Evolutionary conservation across 192 early-diverging fungal species (phyloP), one percentile per base, ranked within the genome.

Genomic region (Linnemannia exigua): DNA sequence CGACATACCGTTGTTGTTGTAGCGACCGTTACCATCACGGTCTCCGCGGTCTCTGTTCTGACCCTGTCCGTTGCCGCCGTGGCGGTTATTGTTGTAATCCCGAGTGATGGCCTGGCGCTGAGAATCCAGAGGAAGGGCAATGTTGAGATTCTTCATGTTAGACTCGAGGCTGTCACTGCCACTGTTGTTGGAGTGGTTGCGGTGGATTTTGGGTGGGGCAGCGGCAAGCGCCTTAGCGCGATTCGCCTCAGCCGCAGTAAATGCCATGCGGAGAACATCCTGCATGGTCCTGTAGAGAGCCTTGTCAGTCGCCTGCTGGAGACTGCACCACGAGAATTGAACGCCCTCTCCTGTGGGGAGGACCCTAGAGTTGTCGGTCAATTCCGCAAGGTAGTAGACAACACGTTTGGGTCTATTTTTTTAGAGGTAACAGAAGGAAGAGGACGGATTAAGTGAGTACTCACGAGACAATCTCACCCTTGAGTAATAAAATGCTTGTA

Each of bases 251-350:
- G 95, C 91, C 82, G 91, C 94, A 66, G 90, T 79, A 58, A 92
- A 88, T 1, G 96, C 94, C 74, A 92, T 87, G n/a, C 87, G 90
- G 70, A 97, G 89, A 12, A 96, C 92, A 72, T 96, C 92, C 87
- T 97, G 95, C 96, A 97, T 97, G 81, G 89, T 95, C 77, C 92
- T 92, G 84, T 92, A 97, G 44, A 92, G 80, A 1, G 87, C 90
- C 77, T 94, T 96, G 46, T 95, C 95, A 5, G 88, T 76, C 0
- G 96, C 96, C 69, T 89, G 87, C 38, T 93, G 90, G 12, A 94
- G 83, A 31, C 90, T 75, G 81, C 92, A 92, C 96, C 96, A 97
- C 52, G 89, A 84, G 52, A 94, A 89, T 87, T 95, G 91, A 35
- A 96, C 76, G 19, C 95, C 96, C 54, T 93, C 92, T 25, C 93